Conservation (phyloP, 164 flowering plant species). For the Vitis cinerea region DNA sequence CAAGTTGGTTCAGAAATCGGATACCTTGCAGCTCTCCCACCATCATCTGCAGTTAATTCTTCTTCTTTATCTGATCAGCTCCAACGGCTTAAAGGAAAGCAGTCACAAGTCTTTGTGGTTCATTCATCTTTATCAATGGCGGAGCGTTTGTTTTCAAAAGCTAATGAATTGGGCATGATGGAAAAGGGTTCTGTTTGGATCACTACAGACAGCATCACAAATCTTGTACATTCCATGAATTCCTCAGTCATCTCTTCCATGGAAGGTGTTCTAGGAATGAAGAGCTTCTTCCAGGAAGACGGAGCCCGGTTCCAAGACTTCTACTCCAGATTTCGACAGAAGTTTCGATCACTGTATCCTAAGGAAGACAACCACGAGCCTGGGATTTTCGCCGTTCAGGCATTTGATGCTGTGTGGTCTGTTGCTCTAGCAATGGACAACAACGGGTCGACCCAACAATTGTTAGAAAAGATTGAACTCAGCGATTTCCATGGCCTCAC, state of each 20-base stretch:
- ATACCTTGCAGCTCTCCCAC: constrained; percentile 16
- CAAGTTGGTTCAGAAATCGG: constrained; percentile 16
- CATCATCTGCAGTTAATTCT: neutral
- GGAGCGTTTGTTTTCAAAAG: constrained; percentile 14
- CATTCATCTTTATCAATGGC: constrained; percentile 18
- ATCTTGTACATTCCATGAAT: constrained; percentile 14
- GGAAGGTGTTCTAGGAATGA: constrained; percentile 35
- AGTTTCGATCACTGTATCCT: constrained; percentile 14
- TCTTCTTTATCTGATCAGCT: constrained; percentile 14
- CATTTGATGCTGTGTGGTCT: constrained; percentile 29
- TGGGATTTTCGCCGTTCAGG: constrained; percentile 18
- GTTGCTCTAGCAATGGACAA: constrained; percentile 15
- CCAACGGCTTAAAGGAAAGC: constrained; percentile 13
- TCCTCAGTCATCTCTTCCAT: constrained; percentile 16
- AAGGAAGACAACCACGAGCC: constrained; percentile 17
- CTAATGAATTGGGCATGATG: constrained; percentile 31
- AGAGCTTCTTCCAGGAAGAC: constrained; percentile 5
- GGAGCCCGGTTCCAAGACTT: constrained; percentile 5
- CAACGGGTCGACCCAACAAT: neutral
- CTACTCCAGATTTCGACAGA: constrained; percentile 5
- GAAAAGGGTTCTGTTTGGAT: constrained; percentile 31
- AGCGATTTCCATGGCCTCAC: constrained; percentile 18
- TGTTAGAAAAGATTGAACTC: constrained; percentile 9
- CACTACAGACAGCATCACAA: constrained; percentile 8
- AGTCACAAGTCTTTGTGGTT: constrained; percentile 26